A percentile compares a stretch with the other conserved stretches of the same genome.
Evolutionary conservation across 2,329 filamentous ascomycete species (phyloP).

Genomic region (Phoma sp.): DNA sequence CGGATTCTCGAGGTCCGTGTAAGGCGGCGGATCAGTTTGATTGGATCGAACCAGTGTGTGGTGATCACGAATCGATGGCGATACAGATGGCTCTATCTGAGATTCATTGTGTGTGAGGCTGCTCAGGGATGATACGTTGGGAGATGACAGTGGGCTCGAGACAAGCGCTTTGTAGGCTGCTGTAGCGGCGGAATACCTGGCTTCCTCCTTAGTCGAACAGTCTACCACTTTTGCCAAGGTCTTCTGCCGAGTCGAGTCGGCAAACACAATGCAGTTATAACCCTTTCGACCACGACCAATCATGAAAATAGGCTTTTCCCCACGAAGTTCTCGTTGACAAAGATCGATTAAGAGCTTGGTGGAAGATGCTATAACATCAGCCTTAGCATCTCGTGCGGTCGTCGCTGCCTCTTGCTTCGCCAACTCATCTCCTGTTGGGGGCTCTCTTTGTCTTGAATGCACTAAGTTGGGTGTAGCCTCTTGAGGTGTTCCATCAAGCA

Average conservation of each 20-base stretch:
- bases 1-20: background rate
- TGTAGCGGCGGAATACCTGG: background rate
- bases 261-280: slow-evolving; percentile 6
- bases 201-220: slow-evolving; percentile 2
- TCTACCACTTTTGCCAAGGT: slow-evolving; percentile 1
- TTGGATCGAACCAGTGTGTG: background rate
- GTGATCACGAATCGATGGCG: background rate
- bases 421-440: background rate
- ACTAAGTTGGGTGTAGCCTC: no score
- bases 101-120: no score
- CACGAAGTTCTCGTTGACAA: slow-evolving; percentile 4
- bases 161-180: slow-evolving; percentile 3
- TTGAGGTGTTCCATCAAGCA: background rate
- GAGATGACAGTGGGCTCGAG: background rate
- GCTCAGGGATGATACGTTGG: background rate
- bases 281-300: slow-evolving; percentile 3
- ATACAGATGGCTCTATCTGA: background rate
- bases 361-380: background rate
- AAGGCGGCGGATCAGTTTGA: slow-evolving; percentile 1
- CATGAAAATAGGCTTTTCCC: slow-evolving; percentile 2
- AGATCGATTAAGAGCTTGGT: slow-evolving; percentile 3
- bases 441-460: no score
- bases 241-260: background rate
- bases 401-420: background rate
- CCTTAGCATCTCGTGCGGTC: background rate